These are phyloP conservation scores for Thermothielavioides terrestris DNA, from an alignment of 495 filamentous ascomycete genomes.

Conservation along the genomic window DNA sequence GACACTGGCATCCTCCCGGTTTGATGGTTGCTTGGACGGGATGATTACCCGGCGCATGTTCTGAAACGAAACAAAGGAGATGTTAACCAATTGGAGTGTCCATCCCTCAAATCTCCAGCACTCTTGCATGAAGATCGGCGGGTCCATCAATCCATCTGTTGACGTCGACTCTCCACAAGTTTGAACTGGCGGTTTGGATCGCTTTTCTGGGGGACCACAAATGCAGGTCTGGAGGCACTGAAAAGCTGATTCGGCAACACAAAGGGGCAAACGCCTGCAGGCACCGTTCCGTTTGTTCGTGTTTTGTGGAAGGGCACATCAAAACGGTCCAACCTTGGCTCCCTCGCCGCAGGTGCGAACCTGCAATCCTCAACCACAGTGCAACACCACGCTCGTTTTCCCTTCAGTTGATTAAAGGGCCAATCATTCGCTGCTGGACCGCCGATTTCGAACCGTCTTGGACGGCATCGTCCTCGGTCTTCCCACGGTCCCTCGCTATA, in stretches of 20 bases:
- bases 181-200: neutral
- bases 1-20: no score
- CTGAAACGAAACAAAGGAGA: conserved; percentile 1
- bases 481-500: neutral
- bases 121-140: neutral
- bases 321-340: neutral
- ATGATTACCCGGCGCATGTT: neutral
- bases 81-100: neutral
- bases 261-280: neutral
- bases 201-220: neutral
- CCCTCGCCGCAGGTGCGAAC: no score
- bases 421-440: neutral
- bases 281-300: neutral
- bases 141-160: neutral
- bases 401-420: neutral
- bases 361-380: neutral
- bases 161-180: neutral
- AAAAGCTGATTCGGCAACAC: neutral
- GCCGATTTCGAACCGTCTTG: neutral
- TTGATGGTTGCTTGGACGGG: neutral
- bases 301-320: neutral
- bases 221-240: neutral
- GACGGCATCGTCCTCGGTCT: neutral
- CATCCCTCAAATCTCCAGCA: neutral
- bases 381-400: neutral